phyloP scores from a whole-genome alignment of 2,329 filamentous ascomycete genomes.

The Botrytis tulipae region DNA sequence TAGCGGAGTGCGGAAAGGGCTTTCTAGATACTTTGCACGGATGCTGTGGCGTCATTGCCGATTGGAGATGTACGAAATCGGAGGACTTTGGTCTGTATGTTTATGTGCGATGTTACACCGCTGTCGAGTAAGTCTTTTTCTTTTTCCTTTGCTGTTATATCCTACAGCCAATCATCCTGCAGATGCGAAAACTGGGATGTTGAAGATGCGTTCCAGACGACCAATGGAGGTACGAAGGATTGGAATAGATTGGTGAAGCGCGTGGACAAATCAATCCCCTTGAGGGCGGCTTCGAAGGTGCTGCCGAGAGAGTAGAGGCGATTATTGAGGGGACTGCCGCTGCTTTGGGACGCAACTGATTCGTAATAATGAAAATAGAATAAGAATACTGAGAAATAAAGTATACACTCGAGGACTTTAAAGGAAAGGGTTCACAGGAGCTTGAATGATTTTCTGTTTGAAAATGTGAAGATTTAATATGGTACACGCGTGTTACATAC shows the following conservation, averaged over 20 bases:
- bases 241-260: neutral
- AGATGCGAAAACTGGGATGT: neutral
- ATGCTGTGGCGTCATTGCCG: neutral
- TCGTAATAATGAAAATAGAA: neutral
- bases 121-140: neutral
- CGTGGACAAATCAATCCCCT: neutral
- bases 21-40: neutral
- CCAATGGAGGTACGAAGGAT: neutral
- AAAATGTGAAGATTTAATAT: neutral
- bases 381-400: no score
- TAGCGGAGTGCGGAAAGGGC: neutral
- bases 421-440: neutral
- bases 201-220: neutral
- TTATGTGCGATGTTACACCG: fast-evolving
- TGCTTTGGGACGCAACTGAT: neutral
- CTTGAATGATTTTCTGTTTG: neutral
- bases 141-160: neutral
- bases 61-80: neutral
- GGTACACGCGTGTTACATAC: neutral
- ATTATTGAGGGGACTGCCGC: neutral
- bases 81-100: neutral
- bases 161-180: neutral
- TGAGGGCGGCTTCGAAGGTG: neutral
- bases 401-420: no score
- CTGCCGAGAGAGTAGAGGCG: neutral